A percentile compares a stretch with the other conserved stretches of the same genome.
These are phyloP conservation scores for Teratosphaeriaceae sp. DNA, from an alignment of 2,329 filamentous ascomycete genomes.

Conservation along the genomic window DNA sequence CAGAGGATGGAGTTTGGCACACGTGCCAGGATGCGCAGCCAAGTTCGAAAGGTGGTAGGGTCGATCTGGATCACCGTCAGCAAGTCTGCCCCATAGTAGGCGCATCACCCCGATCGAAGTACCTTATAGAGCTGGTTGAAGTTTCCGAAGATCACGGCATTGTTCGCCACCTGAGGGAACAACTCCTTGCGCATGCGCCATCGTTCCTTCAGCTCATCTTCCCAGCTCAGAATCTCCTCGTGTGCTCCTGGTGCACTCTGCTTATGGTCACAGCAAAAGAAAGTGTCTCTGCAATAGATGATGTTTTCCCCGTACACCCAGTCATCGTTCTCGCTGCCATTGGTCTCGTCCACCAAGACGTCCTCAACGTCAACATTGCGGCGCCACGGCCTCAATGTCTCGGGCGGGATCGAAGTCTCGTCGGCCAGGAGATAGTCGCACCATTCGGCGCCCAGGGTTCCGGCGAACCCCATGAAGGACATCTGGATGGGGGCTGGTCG, in stretches of 20 bases:
- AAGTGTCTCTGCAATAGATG: conserved; percentile 87
- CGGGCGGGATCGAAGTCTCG: conserved; percentile 72
- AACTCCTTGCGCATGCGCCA: conserved; percentile 93
- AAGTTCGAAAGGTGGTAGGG: conserved; percentile 89
- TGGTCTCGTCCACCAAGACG: conserved; percentile 54
- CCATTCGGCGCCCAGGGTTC: conserved; percentile 94
- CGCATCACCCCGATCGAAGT: conserved; percentile 26
- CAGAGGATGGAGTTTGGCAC: conserved; percentile 87
- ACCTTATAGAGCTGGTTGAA: conserved; percentile 99
- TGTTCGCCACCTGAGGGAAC: conserved; percentile 75
- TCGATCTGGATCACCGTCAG: conserved; percentile 62
- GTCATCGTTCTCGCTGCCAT: conserved; percentile 55
- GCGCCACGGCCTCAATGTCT: conserved; percentile 73
- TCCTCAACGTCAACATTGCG: conserved; percentile 70
- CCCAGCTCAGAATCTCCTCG: conserved; percentile 67
- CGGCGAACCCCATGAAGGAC: conserved; percentile 99
- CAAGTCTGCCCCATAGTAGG: background rate
- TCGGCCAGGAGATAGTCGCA: conserved; percentile 96
- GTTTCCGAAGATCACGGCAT: conserved; percentile 87
- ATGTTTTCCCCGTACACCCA: conserved; percentile 99
- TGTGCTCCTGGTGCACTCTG: conserved; percentile 74
- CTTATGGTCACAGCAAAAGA: conserved; percentile 96
- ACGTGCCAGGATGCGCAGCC: conserved; percentile 81
- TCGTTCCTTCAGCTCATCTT: conserved; percentile 69
- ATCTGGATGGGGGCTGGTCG: conserved; percentile 93